Percentiles rank a stretch among this genome's conserved stretches.
Conservation (phyloP, 2,329 filamentous ascomycete genomes). For the Metarhizium humberi region DNA sequence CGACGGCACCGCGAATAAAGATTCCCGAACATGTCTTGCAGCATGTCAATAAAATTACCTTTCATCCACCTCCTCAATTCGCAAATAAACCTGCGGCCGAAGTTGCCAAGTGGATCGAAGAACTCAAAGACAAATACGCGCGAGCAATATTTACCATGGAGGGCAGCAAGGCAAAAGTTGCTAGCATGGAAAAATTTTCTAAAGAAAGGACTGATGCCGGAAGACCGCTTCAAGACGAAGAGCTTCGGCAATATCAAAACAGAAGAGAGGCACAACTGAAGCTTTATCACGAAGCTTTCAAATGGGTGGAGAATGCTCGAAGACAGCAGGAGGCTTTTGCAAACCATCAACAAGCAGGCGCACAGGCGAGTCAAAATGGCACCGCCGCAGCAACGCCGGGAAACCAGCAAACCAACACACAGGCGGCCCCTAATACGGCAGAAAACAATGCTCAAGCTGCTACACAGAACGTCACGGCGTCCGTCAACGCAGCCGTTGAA, state of each 20-base stretch:
- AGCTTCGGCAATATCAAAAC: constrained; percentile 33
- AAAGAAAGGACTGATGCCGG: constrained; percentile 34
- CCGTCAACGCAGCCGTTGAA: constrained; percentile 35
- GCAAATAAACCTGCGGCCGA: constrained; percentile 31
- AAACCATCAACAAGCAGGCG: constrained; percentile 11
- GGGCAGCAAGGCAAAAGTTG: constrained; percentile 28
- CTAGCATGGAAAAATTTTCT: constrained; percentile 30
- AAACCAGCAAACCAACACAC: constrained; percentile 14
- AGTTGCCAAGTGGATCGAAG: constrained; percentile 38
- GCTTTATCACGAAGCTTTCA: constrained; percentile 34
- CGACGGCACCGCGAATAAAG: constrained; percentile 17
- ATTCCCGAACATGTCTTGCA: constrained; percentile 35
- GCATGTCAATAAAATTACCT: constrained; percentile 39
- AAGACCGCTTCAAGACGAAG: constrained; percentile 35
- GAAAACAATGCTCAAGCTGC: constrained; percentile 18
- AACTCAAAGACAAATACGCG: constrained; percentile 37
- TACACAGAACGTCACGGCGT: constrained; percentile 24
- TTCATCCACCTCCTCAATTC: constrained; percentile 32
- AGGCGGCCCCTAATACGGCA: constrained; percentile 12
- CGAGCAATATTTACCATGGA: constrained; percentile 43
- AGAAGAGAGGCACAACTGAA: constrained; percentile 36
- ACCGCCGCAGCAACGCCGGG: constrained; percentile 15
- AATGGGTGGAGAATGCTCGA: constrained; percentile 38
- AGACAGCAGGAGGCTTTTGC: constrained; percentile 30
- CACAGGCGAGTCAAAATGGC: constrained; percentile 12